Evolutionary conservation across 306 rosid species (phyloP).

Genomic region (Luffa aegyptiaca): DNA sequence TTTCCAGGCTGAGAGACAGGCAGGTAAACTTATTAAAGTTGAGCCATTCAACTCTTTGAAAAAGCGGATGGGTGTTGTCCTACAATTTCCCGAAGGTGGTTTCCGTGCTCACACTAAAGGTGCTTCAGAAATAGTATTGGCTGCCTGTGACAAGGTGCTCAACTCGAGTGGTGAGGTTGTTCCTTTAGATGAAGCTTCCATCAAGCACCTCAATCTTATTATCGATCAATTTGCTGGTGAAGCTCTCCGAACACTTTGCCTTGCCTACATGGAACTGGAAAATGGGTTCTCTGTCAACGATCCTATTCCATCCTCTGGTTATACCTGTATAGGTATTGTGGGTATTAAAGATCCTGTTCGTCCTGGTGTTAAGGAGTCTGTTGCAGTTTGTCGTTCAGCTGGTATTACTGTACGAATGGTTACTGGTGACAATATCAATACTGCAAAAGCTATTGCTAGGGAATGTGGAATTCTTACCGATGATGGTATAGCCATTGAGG

Average conservation of each 20-base stretch:
- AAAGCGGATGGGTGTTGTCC: constrained; percentile 79
- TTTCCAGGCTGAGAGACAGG: constrained; percentile 57
- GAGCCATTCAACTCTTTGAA: constrained; percentile 93
- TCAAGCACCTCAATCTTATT: constrained; percentile 40
- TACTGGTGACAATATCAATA: constrained; percentile 87
- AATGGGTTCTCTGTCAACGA: constrained; percentile 46
- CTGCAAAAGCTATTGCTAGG: constrained; percentile 94
- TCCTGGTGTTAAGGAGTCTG: constrained; percentile 94
- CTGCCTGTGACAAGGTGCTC: constrained; percentile 76
- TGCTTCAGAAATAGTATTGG: constrained; percentile 84
- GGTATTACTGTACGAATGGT: constrained; percentile 95
- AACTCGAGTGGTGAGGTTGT: constrained; percentile 64
- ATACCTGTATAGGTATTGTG: constrained; percentile 74
- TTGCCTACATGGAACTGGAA: constrained; percentile 74
- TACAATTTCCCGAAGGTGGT: constrained; percentile 67
- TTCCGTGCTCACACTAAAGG: constrained; percentile 86
- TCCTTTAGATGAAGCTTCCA: constrained; percentile 62
- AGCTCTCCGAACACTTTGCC: constrained; percentile 90
- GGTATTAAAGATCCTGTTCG: constrained; percentile 99
- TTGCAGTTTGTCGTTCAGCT: constrained; percentile 82
- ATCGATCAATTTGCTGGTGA: constrained; percentile 75
- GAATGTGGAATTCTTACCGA: constrained; percentile 96
- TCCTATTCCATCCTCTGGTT: constrained; percentile 73
- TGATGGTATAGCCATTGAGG: constrained; percentile 98
- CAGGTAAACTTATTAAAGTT: constrained; percentile 57